Conservation (phyloP, 495 filamentous ascomycete species). For the Lindgomyces ingoldianus region DNA sequence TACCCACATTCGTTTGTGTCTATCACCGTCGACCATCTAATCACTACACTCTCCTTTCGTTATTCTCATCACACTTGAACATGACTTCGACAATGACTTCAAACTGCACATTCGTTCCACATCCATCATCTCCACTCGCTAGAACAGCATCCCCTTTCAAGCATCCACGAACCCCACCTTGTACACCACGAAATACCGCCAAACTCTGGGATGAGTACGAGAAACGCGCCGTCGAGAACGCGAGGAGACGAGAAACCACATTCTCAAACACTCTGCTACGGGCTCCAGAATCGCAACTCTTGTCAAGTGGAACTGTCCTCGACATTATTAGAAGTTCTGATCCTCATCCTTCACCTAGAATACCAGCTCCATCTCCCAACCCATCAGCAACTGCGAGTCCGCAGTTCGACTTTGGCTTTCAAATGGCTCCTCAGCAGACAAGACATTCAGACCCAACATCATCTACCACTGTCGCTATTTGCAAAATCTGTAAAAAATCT, state of each 20-base stretch:
- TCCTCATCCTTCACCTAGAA: constrained; percentile 11
- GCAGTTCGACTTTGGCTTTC: constrained; percentile 7
- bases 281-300: constrained; percentile 4
- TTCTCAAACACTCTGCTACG: background rate
- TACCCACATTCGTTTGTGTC: background rate
- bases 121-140: constrained; percentile 22
- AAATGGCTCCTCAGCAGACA: background rate
- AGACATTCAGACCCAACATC: background rate
- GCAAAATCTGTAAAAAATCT: constrained; percentile 29
- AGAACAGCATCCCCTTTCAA: constrained; percentile 23
- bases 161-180: constrained; percentile 21
- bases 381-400: constrained; percentile 3
- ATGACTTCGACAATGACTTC: constrained; percentile 16
- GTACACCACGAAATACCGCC: constrained; percentile 13
- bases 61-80: background rate
- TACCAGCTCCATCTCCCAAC: background rate
- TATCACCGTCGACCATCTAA: constrained; percentile 5
- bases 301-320: constrained; percentile 27
- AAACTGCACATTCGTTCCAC: constrained; percentile 14
- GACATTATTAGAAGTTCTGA: constrained; percentile 34
- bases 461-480: constrained; percentile 22
- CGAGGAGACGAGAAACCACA: constrained; percentile 16
- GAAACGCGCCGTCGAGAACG: constrained; percentile 21
- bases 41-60: background rate
- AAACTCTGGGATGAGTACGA: constrained; percentile 36